Evolutionary conservation across 345 rosid species (phyloP), one percentile per base, ranked within the genome.

Genomic region (Salix dunnii): DNA sequence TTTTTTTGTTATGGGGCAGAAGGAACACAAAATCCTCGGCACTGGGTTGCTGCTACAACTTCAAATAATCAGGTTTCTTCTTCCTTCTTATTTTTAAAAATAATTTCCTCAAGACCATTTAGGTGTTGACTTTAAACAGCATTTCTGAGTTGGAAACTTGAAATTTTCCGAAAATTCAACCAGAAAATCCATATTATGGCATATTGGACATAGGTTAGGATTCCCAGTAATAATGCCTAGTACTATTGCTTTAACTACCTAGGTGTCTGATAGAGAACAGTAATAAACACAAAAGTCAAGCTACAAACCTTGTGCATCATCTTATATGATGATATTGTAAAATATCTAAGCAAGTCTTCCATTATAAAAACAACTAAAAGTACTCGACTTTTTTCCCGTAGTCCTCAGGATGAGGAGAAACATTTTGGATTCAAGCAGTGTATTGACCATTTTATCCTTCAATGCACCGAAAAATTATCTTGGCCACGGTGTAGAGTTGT

Each of bases 21-120:
- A 49, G 76, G 72, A 38, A 67, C 20, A 35, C 82, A 75, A 28
- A 82, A 72, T 71, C 78, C 81, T 69, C 88, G 70, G 60, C 76
- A 63, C 77, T 87, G 91, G 88, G 78, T 83, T 67, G 79, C 80
- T 67, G 60, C 81, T 51, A 78, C 91, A 48, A 82, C 85, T 46
- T 67, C 77, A 60, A 86, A 79, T 72, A 90, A 82, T 82, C 88
- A 88, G 91, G 91, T 88, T 66, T 13, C 0, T 17, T 10, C 72
- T 73, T 72, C 73, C 10, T 38, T n/a, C 58, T 9, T 65, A 27
- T 25, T 25, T n/a, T 20, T 25, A 2, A 2, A 42, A 42, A 42
- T 42, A 42, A 42, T 58, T 58, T 58, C 63, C 63, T 58, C 28
- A 3, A 10, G 63, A 13, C 11, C 63, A 4, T 58, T 23, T 23